phyloP scores from a whole-genome alignment of 2,329 filamentous ascomycete species.

The Sarocladiaceae sp. region DNA sequence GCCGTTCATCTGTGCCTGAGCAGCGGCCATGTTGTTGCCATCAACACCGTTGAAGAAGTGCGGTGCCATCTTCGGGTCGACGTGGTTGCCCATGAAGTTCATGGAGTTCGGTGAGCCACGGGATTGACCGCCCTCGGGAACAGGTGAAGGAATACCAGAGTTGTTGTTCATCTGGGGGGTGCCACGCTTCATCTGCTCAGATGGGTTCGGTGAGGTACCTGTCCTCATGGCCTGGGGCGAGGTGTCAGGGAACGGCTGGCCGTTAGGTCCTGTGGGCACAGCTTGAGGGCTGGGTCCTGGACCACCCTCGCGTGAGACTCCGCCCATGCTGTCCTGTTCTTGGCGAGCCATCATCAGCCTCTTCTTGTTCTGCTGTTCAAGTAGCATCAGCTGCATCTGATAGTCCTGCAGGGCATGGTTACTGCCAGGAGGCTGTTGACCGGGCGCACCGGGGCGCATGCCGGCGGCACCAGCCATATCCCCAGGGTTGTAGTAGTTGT shows the following conservation, averaged over 20 bases:
- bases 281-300: conserved; percentile 36
- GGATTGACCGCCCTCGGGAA: conserved; percentile 65
- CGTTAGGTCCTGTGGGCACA: conserved; percentile 53
- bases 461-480: conserved; percentile 54
- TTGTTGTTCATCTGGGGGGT: conserved; percentile 66
- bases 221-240: conserved; percentile 65
- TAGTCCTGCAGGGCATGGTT: conserved; percentile 79
- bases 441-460: conserved; percentile 53
- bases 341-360: conserved; percentile 73
- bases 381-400: conserved; percentile 75
- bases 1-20: conserved; percentile 54
- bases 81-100: conserved; percentile 59
- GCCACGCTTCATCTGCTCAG: conserved; percentile 74
- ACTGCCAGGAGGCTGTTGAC: conserved; percentile 47
- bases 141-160: conserved; percentile 64
- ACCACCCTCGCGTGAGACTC: conserved; percentile 45
- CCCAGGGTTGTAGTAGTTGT: conserved; percentile 56
- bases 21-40: conserved; percentile 49
- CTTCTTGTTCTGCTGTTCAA: conserved; percentile 81
- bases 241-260: conserved; percentile 62
- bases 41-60: conserved; percentile 59
- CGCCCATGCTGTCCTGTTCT: conserved; percentile 60
- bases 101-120: conserved; percentile 61
- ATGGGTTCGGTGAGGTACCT: conserved; percentile 71
- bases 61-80: conserved; percentile 57